A percentile compares a stretch with the other conserved stretches of the same genome.
Conservation (phyloP, 73 alveolate genomes). For the Blepharisma japonicum region DNA sequence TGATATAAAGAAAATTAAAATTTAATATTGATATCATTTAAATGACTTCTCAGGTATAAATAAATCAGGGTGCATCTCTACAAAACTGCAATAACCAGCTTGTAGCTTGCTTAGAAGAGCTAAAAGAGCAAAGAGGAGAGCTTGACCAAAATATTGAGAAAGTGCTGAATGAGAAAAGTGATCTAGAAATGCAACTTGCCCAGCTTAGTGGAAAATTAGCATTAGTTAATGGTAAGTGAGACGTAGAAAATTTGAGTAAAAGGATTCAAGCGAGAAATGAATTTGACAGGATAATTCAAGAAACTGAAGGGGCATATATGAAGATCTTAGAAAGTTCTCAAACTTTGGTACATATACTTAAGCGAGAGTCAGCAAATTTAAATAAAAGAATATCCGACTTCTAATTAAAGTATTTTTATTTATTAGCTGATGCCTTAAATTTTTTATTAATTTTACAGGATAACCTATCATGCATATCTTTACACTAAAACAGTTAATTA, state of each 20-base stretch:
- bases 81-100: constrained; percentile 48
- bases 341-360: constrained; percentile 75
- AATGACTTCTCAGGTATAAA: neutral
- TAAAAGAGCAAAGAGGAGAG: constrained; percentile 47
- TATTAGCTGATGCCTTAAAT: too few relatives aligned
- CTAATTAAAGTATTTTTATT: too few relatives aligned
- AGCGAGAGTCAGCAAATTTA: too few relatives aligned
- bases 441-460: too few relatives aligned
- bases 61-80: constrained; percentile 47
- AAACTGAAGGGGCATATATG: constrained; percentile 63
- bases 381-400: too few relatives aligned
- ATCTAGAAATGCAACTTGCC: constrained; percentile 47
- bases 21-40: too few relatives aligned
- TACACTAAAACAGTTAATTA: too few relatives aligned
- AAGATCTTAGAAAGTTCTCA: constrained; percentile 79
- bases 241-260: constrained; percentile 39
- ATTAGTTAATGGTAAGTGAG: neutral
- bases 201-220: constrained; percentile 41
- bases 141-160: constrained; percentile 17
- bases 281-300: constrained; percentile 56
- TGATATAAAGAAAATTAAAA: neutral
- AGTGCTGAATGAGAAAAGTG: constrained; percentile 25
- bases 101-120: constrained; percentile 39
- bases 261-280: constrained; percentile 56
- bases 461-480: too few relatives aligned